Base-by-base conservation (phyloP, 495 filamentous ascomycete species). In the Mycothermus thermophilus region DNA sequence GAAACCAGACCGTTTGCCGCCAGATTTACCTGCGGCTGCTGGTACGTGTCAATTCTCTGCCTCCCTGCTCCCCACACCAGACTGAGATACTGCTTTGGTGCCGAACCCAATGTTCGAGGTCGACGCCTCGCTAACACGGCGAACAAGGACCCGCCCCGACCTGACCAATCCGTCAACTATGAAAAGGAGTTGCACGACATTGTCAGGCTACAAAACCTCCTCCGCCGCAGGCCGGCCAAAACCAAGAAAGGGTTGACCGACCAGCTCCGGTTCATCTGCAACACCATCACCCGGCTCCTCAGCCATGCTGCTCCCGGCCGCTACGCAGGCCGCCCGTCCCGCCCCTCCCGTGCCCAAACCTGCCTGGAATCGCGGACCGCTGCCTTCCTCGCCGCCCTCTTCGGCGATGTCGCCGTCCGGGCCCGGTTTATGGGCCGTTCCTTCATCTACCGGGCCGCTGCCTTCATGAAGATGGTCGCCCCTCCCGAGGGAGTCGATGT, bases 1-100 rank as follows among this genome's bases (percentile, higher is more conserved):
- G 52, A 18, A 76, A 80, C 50, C 26, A 43, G 4, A 38, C 62
- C 7, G 51, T 80, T 11, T 72, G 60, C 40, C 70, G 65, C 38
- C 54, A 62, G 8, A 45, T 73, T 8, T 79, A 75, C 46, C 53
- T 68, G n/a, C 51, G 51, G n/a, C 38, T 51, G 14, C 56, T 69
- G 33, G 71, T 48, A 43, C 45, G 35, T 26, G 30, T n/a, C 16
- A 25, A 24, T 27, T 5, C 27, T 7, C n/a, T n/a, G n/a, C n/a
- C n/a, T n/a, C n/a, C n/a, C n/a, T n/a, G n/a, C n/a, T n/a, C n/a
- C n/a, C n/a, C n/a, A n/a, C n/a, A n/a, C n/a, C n/a, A n/a, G n/a
- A n/a, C n/a, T n/a, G n/a, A n/a, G n/a, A n/a, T n/a, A n/a, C n/a
- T n/a, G n/a, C n/a, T n/a, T n/a, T n/a, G n/a, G n/a, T n/a, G n/a